These are phyloP conservation scores for Nepenthes gracilis DNA, from an alignment of 148 eudicot genomes.

Conservation along the genomic window DNA sequence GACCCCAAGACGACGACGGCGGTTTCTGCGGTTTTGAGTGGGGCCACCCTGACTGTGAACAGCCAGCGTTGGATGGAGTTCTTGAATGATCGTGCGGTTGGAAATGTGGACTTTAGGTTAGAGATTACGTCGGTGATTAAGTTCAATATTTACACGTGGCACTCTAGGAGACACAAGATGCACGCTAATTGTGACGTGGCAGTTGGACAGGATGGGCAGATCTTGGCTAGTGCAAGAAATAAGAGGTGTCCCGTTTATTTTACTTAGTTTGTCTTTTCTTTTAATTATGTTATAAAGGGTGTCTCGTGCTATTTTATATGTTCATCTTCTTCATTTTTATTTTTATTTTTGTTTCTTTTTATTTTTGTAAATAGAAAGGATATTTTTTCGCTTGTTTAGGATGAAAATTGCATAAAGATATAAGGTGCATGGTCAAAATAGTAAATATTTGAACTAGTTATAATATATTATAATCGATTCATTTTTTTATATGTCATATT, in stretches of 20 bases:
- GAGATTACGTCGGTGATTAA: slow-evolving; percentile 53
- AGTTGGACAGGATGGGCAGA: slow-evolving; percentile 39
- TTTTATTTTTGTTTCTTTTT: no score
- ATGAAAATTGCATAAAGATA: no score
- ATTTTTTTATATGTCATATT: no score
- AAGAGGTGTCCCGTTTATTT: slow-evolving; percentile 46
- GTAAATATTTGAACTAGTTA: no score
- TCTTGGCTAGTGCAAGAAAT: slow-evolving; percentile 21
- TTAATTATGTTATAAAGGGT: no score
- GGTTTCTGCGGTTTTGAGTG: slow-evolving; percentile 23
- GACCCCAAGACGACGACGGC: slow-evolving; percentile 41
- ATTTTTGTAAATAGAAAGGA: no score
- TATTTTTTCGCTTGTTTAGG: no score
- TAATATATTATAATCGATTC: no score
- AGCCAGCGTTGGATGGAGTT: slow-evolving; percentile 41
- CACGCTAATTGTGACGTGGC: slow-evolving; percentile 39
- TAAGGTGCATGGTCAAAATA: no score
- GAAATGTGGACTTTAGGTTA: slow-evolving; percentile 40
- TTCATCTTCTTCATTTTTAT: no score
- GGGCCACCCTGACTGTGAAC: slow-evolving; percentile 33
- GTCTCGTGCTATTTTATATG: no score
- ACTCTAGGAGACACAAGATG: slow-evolving; percentile 33
- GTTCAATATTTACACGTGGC: slow-evolving; percentile 55
- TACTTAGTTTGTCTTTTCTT: slow-evolving; percentile 18
- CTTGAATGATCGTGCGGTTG: slow-evolving; percentile 22